Evolutionary conservation across 495 filamentous ascomycete genomes (phyloP).

Genomic region (Aspergillus biplanus): DNA sequence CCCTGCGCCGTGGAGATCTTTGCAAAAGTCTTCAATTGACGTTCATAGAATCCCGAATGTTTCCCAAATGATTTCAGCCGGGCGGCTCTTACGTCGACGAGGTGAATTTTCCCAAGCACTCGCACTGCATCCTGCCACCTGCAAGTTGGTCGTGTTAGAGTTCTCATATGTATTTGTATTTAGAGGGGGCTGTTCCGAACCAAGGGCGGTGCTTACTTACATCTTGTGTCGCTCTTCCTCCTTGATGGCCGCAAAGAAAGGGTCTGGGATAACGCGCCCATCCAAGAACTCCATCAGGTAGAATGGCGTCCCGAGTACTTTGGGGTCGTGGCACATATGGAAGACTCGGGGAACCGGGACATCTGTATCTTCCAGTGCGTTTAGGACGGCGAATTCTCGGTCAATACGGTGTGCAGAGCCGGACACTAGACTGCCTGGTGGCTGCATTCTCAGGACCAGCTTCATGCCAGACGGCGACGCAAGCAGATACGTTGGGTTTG

Average conservation of each 20-base stretch:
- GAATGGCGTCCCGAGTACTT: constrained; percentile 85
- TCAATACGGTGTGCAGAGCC: constrained; percentile 95
- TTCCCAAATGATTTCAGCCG: constrained; percentile 75
- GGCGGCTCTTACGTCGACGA: constrained; percentile 65
- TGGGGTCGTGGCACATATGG: constrained; percentile 80
- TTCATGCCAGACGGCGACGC: constrained; percentile 65
- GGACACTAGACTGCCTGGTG: constrained; percentile 85
- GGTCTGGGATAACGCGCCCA: constrained; percentile 89
- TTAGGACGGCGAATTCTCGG: constrained; percentile 88
- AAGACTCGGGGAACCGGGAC: constrained; percentile 87
- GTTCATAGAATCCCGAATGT: constrained; percentile 76
- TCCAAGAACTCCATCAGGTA: constrained; percentile 96
- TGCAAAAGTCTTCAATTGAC: constrained; percentile 82
- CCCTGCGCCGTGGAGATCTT: constrained; percentile 80
- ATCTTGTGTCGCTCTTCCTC: constrained; percentile 70
- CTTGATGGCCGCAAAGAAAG: constrained; percentile 74
- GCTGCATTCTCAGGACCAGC: constrained; percentile 94
- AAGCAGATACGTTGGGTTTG: constrained; percentile 93
- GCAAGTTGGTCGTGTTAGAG: constrained; percentile 19
- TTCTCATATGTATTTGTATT: background rate
- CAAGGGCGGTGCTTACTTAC: constrained; percentile 36
- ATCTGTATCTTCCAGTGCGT: constrained; percentile 75
- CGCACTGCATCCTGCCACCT: constrained; percentile 83
- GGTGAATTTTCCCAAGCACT: constrained; percentile 83
- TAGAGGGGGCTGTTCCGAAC: too few species aligned